These are phyloP conservation scores for Nakaseomyces uthaithaninus DNA, from an alignment of 1,139 yeast species.

Conservation along the genomic window DNA sequence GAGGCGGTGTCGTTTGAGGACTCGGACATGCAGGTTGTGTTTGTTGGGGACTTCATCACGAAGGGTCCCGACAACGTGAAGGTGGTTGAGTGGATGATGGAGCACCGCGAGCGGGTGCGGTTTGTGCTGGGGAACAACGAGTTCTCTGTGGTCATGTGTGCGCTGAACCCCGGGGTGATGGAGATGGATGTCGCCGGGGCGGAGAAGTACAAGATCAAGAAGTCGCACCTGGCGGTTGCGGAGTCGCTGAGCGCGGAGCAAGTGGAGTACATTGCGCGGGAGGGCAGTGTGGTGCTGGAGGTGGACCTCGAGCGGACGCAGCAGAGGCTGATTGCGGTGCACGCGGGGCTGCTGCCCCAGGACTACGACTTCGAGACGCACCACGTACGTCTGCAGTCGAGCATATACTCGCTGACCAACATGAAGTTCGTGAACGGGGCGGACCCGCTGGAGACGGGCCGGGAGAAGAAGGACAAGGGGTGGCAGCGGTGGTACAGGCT, in stretches of 20 bases:
- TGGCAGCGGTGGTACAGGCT: conserved; percentile 26
- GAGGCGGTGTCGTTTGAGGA: conserved; percentile 49
- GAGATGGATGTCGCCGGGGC: background rate
- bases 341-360: conserved; percentile 30
- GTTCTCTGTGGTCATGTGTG: conserved; percentile 3
- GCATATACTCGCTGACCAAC: conserved; percentile 19
- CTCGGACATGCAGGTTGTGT: conserved; percentile 22
- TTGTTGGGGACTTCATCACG: conserved; percentile 78
- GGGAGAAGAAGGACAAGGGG: conserved; percentile 15
- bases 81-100: conserved; percentile 58
- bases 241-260: conserved; percentile 17
- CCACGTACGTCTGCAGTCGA: background rate
- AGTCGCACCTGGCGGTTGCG: conserved; percentile 19
- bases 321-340: conserved; percentile 21
- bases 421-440: conserved; percentile 27
- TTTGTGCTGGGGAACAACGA: conserved; percentile 81
- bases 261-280: conserved; percentile 17
- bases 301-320: conserved; percentile 15
- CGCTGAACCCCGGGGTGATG: background rate
- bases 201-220: conserved; percentile 11
- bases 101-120: conserved; percentile 43
- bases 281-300: conserved; percentile 18
- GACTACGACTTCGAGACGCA: conserved; percentile 12
- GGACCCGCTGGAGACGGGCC: conserved; percentile 21
- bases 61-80: conserved; percentile 74